phyloP scores from a whole-genome alignment of 2,329 filamentous ascomycete species.

The Fusarium concolor region DNA sequence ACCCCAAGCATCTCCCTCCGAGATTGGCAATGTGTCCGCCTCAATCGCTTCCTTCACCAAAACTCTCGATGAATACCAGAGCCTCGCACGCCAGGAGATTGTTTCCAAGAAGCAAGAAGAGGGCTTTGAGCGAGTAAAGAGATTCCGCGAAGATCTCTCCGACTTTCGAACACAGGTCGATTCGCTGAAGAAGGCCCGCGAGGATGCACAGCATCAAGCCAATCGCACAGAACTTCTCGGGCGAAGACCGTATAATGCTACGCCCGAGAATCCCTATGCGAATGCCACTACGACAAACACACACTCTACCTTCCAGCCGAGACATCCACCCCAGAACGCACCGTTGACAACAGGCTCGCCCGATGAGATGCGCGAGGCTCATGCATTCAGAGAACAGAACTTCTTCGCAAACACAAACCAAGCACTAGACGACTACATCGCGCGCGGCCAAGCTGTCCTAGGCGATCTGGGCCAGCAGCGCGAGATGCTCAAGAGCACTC shows the following conservation, averaged over 20 bases:
- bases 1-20: slow-evolving; percentile 67
- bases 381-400: slow-evolving; percentile 88
- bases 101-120: slow-evolving; percentile 93
- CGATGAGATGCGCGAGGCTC: slow-evolving; percentile 79
- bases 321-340: slow-evolving; percentile 54
- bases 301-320: slow-evolving; percentile 55
- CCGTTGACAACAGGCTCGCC: slow-evolving; percentile 58
- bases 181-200: slow-evolving; percentile 78
- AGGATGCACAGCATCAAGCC: slow-evolving; percentile 74
- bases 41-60: slow-evolving; percentile 85
- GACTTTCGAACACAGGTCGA: slow-evolving; percentile 85
- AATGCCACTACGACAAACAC: slow-evolving; percentile 58
- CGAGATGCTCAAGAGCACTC: slow-evolving; percentile 95
- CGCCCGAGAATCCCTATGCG: slow-evolving; percentile 93
- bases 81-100: slow-evolving; percentile 86
- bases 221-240: slow-evolving; percentile 87
- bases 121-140: slow-evolving; percentile 84
- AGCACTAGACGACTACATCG: slow-evolving; percentile 93
- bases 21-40: slow-evolving; percentile 77
- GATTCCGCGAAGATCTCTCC: slow-evolving; percentile 83
- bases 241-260: slow-evolving; percentile 80
- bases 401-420: slow-evolving; percentile 86
- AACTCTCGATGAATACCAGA: slow-evolving; percentile 91
- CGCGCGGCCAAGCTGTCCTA: slow-evolving; percentile 88
- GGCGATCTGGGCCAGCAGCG: slow-evolving; percentile 89